Conservation (phyloP, 768 basidiomycete species). For the Rhizopogon salebrosus region DNA sequence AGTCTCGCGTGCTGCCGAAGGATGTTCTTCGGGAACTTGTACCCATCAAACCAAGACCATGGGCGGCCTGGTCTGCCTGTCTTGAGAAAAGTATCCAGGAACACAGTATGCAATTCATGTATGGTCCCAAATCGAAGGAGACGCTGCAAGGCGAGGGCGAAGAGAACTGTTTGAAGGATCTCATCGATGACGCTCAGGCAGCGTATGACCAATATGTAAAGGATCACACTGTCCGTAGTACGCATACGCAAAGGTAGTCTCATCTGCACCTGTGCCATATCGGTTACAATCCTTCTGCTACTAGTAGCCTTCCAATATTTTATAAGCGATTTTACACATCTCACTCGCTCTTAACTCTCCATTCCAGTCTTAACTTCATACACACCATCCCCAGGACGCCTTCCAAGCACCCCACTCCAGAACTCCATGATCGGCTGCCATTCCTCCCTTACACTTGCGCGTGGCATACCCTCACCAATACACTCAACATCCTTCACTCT, state of each 20-base stretch:
- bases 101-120: background rate
- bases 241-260: background rate
- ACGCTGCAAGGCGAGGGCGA: background rate
- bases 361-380: constrained; percentile 58
- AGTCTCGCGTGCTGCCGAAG: background rate
- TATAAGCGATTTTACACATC: background rate
- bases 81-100: background rate
- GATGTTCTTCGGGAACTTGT: background rate
- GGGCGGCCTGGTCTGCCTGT: background rate
- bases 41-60: background rate
- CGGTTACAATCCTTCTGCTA: background rate
- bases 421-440: constrained; percentile 86
- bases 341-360: background rate
- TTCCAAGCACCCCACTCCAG: constrained; percentile 68
- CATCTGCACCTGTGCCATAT: background rate
- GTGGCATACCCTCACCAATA: constrained; percentile 63
- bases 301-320: background rate
- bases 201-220: background rate
- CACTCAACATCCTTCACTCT: constrained; percentile 45
- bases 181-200: background rate
- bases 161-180: background rate
- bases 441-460: constrained; percentile 50
- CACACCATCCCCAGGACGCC: constrained; percentile 53
- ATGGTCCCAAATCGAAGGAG: too few relatives aligned
- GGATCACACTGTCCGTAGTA: background rate